Evolutionary conservation across 108 stramenopile species (phyloP), one percentile per base, ranked within the genome.

Genomic region (Stephanodiscus triporus): DNA sequence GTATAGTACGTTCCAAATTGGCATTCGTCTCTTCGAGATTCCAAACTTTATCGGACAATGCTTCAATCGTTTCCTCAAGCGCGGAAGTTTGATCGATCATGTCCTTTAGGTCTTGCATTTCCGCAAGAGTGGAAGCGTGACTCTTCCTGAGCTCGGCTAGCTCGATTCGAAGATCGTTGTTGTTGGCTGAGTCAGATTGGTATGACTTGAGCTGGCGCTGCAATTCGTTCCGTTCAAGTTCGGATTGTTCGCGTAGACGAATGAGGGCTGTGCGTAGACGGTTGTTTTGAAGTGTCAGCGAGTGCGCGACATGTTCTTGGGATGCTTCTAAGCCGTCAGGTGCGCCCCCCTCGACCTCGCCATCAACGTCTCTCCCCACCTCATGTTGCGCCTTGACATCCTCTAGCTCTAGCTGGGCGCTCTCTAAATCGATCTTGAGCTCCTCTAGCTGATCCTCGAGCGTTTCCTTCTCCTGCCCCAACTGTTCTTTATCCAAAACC

Each of bases 1-100:
- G 75, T 37, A 93, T 83, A 20, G 82, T 82, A 36, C 84, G 57
- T 43, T 85, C 73, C 48, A 87, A 76, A 48, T 77, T 56, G 38
- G 86, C 75, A 22, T 87, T 80, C 30, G 82, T 82, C 36, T 95
- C 91, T 68, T 95, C 94, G 53, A 95, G 63, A 26, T 64, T 56
- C 73, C 90, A 76, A 7, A 91, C 89, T 24, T 89, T 88, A 67
- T 91, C 90, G 34, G 76, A 83, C 48, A 95, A 65, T 19, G 79
- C 89, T 74, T 93, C 91, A 66, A 95, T 91, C 77, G 91, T 93
- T 42, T 80, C 76, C 73, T 95, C 94, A 68, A 88, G 87, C 2
- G 90, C 86, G 6, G 83, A 74, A 37, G 88, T 89, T 59, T 91
- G 86, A 72, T 95, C 94, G 26, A 95, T 87, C 69, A 89, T 88